Evolutionary conservation across 345 rosid species (phyloP).

Genomic region (Aquilaria sinensis): DNA sequence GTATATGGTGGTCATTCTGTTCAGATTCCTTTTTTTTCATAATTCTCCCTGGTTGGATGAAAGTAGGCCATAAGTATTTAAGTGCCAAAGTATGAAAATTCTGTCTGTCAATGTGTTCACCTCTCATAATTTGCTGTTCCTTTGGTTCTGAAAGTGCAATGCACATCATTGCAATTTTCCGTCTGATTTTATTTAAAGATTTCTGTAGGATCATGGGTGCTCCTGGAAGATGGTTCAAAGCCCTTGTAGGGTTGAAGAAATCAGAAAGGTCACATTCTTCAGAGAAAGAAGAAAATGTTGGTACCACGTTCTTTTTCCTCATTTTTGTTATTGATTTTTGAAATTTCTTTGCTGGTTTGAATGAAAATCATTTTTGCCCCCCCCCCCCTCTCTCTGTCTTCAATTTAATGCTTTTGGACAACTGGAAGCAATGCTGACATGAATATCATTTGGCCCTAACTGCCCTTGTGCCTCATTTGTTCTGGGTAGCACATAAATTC

Average conservation of each 20-base stretch:
- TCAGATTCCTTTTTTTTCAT: too few species aligned
- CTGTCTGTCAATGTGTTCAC: too few species aligned
- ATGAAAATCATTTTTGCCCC: too few species aligned
- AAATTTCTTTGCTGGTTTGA: background rate
- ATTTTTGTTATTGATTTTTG: too few species aligned
- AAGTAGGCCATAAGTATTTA: too few species aligned
- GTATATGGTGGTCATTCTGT: too few species aligned
- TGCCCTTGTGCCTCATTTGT: background rate
- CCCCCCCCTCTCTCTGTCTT: background rate
- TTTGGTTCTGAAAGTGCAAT: too few species aligned
- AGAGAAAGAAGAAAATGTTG: conserved; percentile 58
- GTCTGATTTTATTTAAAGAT: too few species aligned
- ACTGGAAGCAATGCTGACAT: background rate
- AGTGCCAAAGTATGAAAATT: too few species aligned
- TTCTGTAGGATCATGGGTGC: conserved; percentile 57
- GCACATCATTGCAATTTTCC: background rate
- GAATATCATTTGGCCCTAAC: background rate
- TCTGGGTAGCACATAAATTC: background rate
- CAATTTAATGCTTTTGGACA: too few species aligned
- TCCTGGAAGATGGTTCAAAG: conserved; percentile 91
- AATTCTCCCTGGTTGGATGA: too few species aligned
- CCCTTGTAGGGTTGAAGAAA: conserved; percentile 79
- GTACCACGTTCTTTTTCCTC: conserved; percentile 16
- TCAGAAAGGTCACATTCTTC: conserved; percentile 68
- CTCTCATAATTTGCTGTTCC: too few species aligned